Percentiles rank a stretch among this genome's conserved stretches.
Conservation (phyloP, 1,284 basidiomycete species). For the Papiliotrema flavescens region DNA sequence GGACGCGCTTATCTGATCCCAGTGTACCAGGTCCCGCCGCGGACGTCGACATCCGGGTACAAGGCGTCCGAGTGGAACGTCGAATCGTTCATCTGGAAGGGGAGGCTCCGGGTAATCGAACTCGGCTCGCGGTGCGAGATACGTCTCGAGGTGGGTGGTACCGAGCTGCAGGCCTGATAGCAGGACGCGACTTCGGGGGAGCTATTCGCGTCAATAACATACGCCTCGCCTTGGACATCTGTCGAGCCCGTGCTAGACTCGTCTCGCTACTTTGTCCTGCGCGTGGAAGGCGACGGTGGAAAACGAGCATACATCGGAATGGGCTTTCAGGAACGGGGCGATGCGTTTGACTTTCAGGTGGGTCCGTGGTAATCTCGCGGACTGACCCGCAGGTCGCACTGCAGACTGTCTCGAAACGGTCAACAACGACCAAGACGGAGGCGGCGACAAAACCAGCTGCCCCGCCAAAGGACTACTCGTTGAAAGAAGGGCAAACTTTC, state of each 20-base stretch:
- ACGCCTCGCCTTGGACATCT: slow-evolving; percentile 68
- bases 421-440: slow-evolving; percentile 14
- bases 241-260: slow-evolving; percentile 96
- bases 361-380: slow-evolving; percentile 1
- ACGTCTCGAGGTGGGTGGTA: slow-evolving; percentile 41
- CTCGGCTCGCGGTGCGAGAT: slow-evolving; percentile 44
- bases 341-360: slow-evolving; percentile 79
- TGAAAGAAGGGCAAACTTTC: slow-evolving; percentile 96
- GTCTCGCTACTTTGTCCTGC: slow-evolving; percentile 90
- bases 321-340: slow-evolving; percentile 85
- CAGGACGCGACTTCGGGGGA: slow-evolving; percentile 47
- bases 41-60: slow-evolving; percentile 45
- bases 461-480: slow-evolving; percentile 88
- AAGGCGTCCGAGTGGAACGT: slow-evolving; percentile 50
- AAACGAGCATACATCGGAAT: slow-evolving; percentile 89
- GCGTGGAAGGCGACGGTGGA: slow-evolving; percentile 76
- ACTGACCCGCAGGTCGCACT: slow-evolving; percentile 62
- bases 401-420: slow-evolving; percentile 89
- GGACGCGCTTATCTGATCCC: neutral
- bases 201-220: slow-evolving; percentile 85
- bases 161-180: neutral
- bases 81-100: slow-evolving; percentile 49
- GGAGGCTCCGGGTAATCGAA: slow-evolving; percentile 46
- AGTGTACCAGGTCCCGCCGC: slow-evolving; percentile 51
- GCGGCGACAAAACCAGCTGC: slow-evolving; percentile 56